Evolutionary conservation across 305 asterid species (phyloP).

Genomic region (Withania somnifera): DNA sequence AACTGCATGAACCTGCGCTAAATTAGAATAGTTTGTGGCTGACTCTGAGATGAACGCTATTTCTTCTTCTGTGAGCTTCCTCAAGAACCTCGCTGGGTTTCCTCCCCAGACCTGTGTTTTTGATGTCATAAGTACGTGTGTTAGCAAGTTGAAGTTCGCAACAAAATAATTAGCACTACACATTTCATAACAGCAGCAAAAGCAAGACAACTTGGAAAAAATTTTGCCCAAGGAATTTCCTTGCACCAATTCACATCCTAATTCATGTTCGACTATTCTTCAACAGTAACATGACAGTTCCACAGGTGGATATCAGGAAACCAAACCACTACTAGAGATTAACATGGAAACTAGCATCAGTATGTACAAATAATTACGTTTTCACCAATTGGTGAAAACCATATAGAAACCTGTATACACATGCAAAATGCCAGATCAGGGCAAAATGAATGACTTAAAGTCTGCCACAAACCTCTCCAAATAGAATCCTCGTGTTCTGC

Average conservation of each 20-base stretch:
- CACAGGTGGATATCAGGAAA: not conserved
- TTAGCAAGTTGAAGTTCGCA: not conserved
- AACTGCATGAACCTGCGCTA: slow-evolving; percentile 75
- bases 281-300: not conserved
- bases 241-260: not conserved
- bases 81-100: slow-evolving; percentile 87
- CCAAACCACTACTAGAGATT: not conserved
- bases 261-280: not conserved
- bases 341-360: not conserved
- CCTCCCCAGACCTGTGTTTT: slow-evolving; percentile 85
- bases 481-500: slow-evolving; percentile 77
- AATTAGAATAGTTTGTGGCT: slow-evolving; percentile 60
- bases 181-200: not conserved
- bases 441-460: not conserved
- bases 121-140: not conserved
- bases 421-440: not conserved
- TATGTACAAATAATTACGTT: not conserved
- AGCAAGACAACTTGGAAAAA: not conserved
- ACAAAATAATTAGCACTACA: not conserved
- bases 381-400: not conserved
- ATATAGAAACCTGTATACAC: not conserved
- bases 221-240: not conserved
- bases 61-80: slow-evolving; percentile 88
- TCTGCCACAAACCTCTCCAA: slow-evolving; percentile 63
- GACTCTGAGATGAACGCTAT: slow-evolving; percentile 75